Base-by-base conservation (phyloP, 257 asterid species). In the Scutellaria minor region DNA sequence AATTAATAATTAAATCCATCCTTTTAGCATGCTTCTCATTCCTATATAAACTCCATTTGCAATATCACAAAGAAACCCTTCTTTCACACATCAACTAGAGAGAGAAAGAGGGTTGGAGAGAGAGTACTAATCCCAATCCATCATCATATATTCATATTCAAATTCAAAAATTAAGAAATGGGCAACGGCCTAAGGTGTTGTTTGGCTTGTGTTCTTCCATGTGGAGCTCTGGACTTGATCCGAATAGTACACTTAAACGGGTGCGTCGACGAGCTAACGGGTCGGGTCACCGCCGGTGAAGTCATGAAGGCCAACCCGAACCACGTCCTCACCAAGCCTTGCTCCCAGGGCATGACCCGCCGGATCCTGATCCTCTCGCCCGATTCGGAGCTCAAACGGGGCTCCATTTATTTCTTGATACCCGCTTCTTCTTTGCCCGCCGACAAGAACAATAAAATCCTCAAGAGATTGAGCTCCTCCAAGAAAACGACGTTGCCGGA, bases 121-220 rank as follows among this genome's bases (percentile, higher is more conserved):
- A 64, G 59, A 74, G 54, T 15, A 18, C 35, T 71, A 9, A 47
- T 14, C 37, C 0, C 24, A 8, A 64, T 42, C 20, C 71, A 50
- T 22, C 64, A 22, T 24, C 3, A 15, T 63, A 27, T 3, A 39
- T 51, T 18, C 56, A 24, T 12, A 62, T 45, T 47, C 55, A 66
- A 45, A 40, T 42, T 5, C 18, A 18, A 18, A 18, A 18, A 18
- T 62, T 14, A 56, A 37, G 18, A 62, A 47, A 91, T 89, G 98
- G 98, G 97, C 10, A 93, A 90, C 70, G 90, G 97, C 76, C 47
- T 93, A 75, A 90, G 98, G 90, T 93, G 97, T 59, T 93, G 97
- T 82, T 85, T 93, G 81, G 95, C 98, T 22, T 93, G 98, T 70
- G 90, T 93, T 71, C 93, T 93, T 70, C 98, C 98, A 9, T 93